Base-by-base conservation (phyloP, 75 land plant genomes). In the Selaginella moellendorffii region DNA sequence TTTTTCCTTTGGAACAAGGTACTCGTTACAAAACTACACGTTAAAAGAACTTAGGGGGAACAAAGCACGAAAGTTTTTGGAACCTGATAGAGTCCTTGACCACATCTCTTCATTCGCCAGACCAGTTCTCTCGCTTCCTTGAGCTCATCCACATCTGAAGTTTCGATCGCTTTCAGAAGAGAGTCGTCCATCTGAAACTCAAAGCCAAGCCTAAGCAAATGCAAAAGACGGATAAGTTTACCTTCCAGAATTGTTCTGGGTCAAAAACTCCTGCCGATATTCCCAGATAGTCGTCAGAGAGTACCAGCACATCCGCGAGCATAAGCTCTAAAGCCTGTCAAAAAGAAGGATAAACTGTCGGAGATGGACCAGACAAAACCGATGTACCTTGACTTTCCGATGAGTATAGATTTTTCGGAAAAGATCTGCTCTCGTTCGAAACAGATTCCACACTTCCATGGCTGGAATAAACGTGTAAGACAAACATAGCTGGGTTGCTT, bases 191-290 rank as follows among this genome's bases (percentile, higher is more conserved):
- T 31, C 97, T 92, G 77, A 61, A 79, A 17, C 25, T 0, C n/a
- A 8, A 31, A 26, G 26, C 18, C 12, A 65, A 2, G 2, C 1
- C 8, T 27, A 36, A 36, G 21, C 18, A 52, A 65, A 17, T 30
- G 27, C 2, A 25, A 54, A 21, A 20, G 12, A 21, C 21, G 31
- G 30, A 62, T 2, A 62, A n/a, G 9, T 2, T 24, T 58, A 88
- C 97, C 98, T 85, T 88, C 96, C 96, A 93, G 60, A 79, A 93
- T 36, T 75, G 72, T 46, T 84, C 80, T 29, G 98, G 96, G 28
- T 82, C 78, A 31, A 69, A 14, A 61, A 85, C 69, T 29, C 54
- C 53, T 27, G 76, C 78, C 27, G 86, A 78, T 25, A 93, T 72
- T 30, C 52, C 26, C 24, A 93, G 71, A 74, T 81, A 75, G 62